These are phyloP conservation scores for Patellaria atrata DNA, from an alignment of 495 filamentous ascomycete genomes.

Conservation along the genomic window DNA sequence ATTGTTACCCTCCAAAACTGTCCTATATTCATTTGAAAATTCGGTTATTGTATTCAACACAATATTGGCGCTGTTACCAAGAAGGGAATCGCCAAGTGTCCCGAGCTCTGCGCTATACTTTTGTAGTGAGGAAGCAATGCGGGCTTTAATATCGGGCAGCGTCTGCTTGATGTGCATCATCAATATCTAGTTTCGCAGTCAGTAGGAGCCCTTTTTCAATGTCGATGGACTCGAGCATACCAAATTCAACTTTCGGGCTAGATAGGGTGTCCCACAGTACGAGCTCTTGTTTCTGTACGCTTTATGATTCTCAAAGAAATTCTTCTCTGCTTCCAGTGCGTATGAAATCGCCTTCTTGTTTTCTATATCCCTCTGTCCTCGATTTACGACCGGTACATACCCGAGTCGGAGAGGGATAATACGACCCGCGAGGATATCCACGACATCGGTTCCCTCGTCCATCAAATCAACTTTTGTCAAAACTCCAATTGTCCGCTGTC, in stretches of 20 bases:
- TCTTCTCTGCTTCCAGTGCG: constrained; percentile 87
- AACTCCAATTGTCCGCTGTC: constrained; percentile 96
- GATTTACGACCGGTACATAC: constrained; percentile 97
- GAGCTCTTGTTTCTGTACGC: constrained; percentile 96
- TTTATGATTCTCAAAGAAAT: constrained; percentile 97
- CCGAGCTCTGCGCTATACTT: constrained; percentile 78
- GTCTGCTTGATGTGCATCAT: constrained; percentile 99
- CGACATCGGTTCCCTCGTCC: constrained; percentile 98
- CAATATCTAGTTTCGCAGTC: constrained; percentile 49
- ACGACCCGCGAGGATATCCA: constrained; percentile 95
- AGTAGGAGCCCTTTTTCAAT: constrained; percentile 1
- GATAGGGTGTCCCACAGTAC: constrained; percentile 95
- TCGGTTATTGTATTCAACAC: constrained; percentile 98
- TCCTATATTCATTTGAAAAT: constrained; percentile 93
- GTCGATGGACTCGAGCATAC: constrained; percentile 27
- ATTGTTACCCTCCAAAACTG: constrained; percentile 91
- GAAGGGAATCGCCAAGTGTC: constrained; percentile 81
- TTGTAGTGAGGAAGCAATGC: constrained; percentile 80
- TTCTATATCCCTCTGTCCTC: constrained; percentile 97
- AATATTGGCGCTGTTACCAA: constrained; percentile 92
- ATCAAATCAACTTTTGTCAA: constrained; percentile 98
- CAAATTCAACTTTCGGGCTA: constrained; percentile 92
- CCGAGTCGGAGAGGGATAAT: constrained; percentile 93
- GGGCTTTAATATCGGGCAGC: constrained; percentile 91
- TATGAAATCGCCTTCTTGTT: constrained; percentile 88